Evolutionary conservation across 805 yeast genomes (phyloP).

Genomic region (Pichia thaimueangensis): DNA sequence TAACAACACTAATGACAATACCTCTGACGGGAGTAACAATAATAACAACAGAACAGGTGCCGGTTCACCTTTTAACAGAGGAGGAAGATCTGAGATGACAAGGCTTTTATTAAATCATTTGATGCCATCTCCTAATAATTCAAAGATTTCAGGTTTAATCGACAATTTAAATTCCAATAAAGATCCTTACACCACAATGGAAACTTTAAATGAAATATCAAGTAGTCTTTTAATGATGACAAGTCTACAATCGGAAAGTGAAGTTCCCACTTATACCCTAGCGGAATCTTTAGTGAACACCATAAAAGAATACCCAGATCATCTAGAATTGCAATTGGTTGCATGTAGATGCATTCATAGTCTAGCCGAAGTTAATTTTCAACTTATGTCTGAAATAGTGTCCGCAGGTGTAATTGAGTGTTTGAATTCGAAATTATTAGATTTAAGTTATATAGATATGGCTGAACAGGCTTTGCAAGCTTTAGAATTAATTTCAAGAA

Average conservation of each 20-base stretch:
- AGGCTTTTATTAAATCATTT: conserved; percentile 26
- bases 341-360: conserved; percentile 82
- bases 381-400: conserved; percentile 56
- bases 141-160: conserved; percentile 27
- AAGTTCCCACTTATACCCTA: conserved; percentile 53
- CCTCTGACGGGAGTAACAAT: conserved; percentile 8
- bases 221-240: conserved; percentile 61
- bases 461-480: conserved; percentile 88
- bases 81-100: conserved; percentile 15
- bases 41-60: conserved; percentile 7
- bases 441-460: conserved; percentile 78
- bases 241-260: conserved; percentile 54
- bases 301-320: conserved; percentile 53
- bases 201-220: conserved; percentile 58
- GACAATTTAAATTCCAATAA: conserved; percentile 37
- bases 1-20: not conserved
- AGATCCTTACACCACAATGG: conserved; percentile 57
- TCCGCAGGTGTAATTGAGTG: conserved; percentile 59
- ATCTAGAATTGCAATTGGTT: conserved; percentile 73
- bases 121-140: conserved; percentile 11
- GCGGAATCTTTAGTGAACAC: conserved; percentile 50
- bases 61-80: not conserved
- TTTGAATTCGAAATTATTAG: conserved; percentile 58
- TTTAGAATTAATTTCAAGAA: conserved; percentile 57
- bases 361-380: conserved; percentile 66